Percentiles rank a stretch among this genome's conserved stretches.
Evolutionary conservation across 352 stramenopile species (phyloP).

Genomic region (Saprolegnia diclina): DNA sequence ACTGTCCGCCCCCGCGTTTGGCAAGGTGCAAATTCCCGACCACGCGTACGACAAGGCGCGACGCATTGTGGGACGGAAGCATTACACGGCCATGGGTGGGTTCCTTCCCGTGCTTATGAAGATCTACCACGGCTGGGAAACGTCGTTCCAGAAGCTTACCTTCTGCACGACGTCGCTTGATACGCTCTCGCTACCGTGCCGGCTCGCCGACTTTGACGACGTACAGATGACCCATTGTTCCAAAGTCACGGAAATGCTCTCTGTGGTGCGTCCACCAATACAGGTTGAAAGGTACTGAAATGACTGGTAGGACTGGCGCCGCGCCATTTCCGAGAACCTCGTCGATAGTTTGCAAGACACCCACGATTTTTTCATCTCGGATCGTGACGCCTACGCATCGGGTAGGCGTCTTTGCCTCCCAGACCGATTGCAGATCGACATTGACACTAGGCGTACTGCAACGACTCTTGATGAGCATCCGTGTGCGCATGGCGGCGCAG

Average conservation of each 20-base stretch:
- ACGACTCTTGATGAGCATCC: conserved; percentile 75
- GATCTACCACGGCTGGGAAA: conserved; percentile 88
- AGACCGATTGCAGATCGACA: background rate
- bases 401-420: conserved; percentile 26
- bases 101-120: conserved; percentile 78
- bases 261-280: conserved; percentile 31
- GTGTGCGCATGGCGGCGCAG: conserved; percentile 82
- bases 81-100: conserved; percentile 54
- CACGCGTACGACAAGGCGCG: conserved; percentile 58
- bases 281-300: background rate
- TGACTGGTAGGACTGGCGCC: conserved; percentile 66
- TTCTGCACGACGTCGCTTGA: conserved; percentile 19
- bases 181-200: conserved; percentile 43
- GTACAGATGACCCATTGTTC: conserved; percentile 70
- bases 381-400: conserved; percentile 46
- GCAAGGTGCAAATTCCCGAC: conserved; percentile 72
- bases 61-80: conserved; percentile 38
- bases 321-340: conserved; percentile 87
- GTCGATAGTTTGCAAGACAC: conserved; percentile 92
- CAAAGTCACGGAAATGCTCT: conserved; percentile 64
- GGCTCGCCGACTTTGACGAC: conserved; percentile 77
- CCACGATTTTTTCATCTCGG: conserved; percentile 90
- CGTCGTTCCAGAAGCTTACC: conserved; percentile 67
- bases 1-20: conserved; percentile 37
- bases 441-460: conserved; percentile 38